Base-by-base conservation (phyloP, 2,329 filamentous ascomycete genomes). In the Venturia asperata region DNA sequence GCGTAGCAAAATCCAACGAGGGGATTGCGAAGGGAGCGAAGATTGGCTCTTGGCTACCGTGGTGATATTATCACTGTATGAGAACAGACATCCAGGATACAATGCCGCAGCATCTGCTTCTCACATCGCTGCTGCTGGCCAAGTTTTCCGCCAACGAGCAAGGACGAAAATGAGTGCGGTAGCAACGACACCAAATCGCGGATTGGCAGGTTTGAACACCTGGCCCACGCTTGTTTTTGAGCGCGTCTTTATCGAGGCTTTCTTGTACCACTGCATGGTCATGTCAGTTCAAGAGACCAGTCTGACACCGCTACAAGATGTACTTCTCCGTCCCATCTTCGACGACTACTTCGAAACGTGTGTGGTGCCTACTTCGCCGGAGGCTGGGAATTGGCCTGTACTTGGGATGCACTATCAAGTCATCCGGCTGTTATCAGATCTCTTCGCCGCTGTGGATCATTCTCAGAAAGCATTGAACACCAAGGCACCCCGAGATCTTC, bases 261-360 rank as follows among this genome's bases (percentile, higher is more conserved):
- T 62, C 39, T 24, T 62, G 37, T 62, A 62, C 43, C 60, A 62
- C 37, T 62, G 60, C 39, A 62, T 62, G 60, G 60, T 62, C 17
- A 62, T 62, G 60, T 62, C 60, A 27, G 60, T 62, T 21, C 60
- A 62, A 39, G 60, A 62, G 60, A 62, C 39, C n/a, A 62, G 11
- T 43, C 13, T 62, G 24, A 47, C 60, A 24, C 60, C 60, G 19
- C 39, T 62, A 30, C 60, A 62, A 62, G 60, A 62, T 27, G 21
- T 34, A 41, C 27, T 62, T 37, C 60, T 62, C 6, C 37, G 60
- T 13, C 39, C 39, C 34, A 62, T 62, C 37, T 62, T 62, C 43
- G 60, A 62, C 60, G 43, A 34, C 27, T 62, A 62, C n/a, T 62
- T 62, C 43, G 60, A 62, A 34, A 39, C 17, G 30, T 62, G 60